These are phyloP conservation scores for Irpex sp. DNA, from an alignment of 1,284 basidiomycete species.

Conservation along the genomic window DNA sequence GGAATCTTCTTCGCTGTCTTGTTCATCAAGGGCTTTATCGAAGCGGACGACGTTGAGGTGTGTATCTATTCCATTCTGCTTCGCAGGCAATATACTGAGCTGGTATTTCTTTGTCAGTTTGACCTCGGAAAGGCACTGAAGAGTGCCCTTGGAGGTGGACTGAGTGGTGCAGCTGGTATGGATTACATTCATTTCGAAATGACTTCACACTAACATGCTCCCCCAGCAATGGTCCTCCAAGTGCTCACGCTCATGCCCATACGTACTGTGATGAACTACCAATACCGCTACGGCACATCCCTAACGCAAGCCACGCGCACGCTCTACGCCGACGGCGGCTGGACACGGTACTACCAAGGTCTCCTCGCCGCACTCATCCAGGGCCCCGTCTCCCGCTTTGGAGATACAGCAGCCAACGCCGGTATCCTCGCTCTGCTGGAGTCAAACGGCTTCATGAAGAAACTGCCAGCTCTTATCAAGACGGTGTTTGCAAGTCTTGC, in stretches of 20 bases:
- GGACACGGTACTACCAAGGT: conserved; percentile 86
- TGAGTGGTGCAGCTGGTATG: conserved; percentile 85
- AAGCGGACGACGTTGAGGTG: conserved; percentile 74
- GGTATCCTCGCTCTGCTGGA: conserved; percentile 83
- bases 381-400: conserved; percentile 84
- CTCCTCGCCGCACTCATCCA: conserved; percentile 85
- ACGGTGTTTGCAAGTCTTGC: conserved; percentile 77
- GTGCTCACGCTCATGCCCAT: conserved; percentile 89
- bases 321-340: conserved; percentile 84
- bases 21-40: conserved; percentile 77
- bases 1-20: conserved; percentile 50
- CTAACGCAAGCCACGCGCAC: conserved; percentile 72
- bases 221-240: conserved; percentile 87
- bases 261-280: conserved; percentile 93
- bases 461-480: conserved; percentile 70
- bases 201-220: neutral
- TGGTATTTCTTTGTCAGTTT: conserved; percentile 56
- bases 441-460: conserved; percentile 73
- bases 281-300: conserved; percentile 85
- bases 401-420: conserved; percentile 89
- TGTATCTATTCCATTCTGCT: conserved; percentile 27
- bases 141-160: conserved; percentile 85
- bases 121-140: conserved; percentile 81
- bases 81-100: neutral
- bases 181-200: neutral